Evolutionary conservation across 345 rosid genomes (phyloP).

Genomic region (Nasturtium officinale): DNA sequence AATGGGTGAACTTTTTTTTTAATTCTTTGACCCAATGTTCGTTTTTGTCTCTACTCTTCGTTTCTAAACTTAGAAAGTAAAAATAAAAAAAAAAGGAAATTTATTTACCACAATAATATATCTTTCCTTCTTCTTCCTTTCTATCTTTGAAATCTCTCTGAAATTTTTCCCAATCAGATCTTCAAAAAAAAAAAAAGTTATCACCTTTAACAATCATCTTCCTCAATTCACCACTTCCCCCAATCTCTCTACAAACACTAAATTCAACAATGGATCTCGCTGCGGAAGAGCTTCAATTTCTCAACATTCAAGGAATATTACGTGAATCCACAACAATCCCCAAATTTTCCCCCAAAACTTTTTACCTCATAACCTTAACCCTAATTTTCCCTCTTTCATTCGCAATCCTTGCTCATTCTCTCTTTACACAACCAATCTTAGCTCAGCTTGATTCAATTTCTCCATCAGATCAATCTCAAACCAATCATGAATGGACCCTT

Average conservation of each 20-base stretch:
- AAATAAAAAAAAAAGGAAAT: too few relatives aligned
- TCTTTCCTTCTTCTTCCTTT: background rate
- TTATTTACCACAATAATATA: too few relatives aligned
- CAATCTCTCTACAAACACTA: slow-evolving; percentile 6
- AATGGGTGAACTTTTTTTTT: too few relatives aligned
- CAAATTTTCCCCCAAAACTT: slow-evolving; percentile 58
- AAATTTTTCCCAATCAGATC: background rate
- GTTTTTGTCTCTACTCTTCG: too few relatives aligned
- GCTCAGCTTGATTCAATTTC: slow-evolving; percentile 49
- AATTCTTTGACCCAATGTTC: too few relatives aligned
- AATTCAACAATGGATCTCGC: slow-evolving; percentile 63
- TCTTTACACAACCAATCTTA: slow-evolving; percentile 73
- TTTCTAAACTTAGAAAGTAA: too few relatives aligned
- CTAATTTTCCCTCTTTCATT: slow-evolving; percentile 80
- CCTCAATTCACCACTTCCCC: background rate
- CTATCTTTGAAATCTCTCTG: slow-evolving; percentile 21
- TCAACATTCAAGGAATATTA: slow-evolving; percentile 52
- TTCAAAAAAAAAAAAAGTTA: slow-evolving; percentile 24
- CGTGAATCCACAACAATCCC: slow-evolving; percentile 71
- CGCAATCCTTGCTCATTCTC: slow-evolving; percentile 80
- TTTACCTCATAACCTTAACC: slow-evolving; percentile 69
- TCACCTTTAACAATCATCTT: slow-evolving; percentile 16
- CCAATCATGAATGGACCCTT: slow-evolving; percentile 71
- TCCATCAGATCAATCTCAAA: slow-evolving; percentile 41
- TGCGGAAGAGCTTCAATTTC: slow-evolving; percentile 72